Conservation (phyloP, 2,329 filamentous ascomycete genomes). For the Penicillium glabrum region DNA sequence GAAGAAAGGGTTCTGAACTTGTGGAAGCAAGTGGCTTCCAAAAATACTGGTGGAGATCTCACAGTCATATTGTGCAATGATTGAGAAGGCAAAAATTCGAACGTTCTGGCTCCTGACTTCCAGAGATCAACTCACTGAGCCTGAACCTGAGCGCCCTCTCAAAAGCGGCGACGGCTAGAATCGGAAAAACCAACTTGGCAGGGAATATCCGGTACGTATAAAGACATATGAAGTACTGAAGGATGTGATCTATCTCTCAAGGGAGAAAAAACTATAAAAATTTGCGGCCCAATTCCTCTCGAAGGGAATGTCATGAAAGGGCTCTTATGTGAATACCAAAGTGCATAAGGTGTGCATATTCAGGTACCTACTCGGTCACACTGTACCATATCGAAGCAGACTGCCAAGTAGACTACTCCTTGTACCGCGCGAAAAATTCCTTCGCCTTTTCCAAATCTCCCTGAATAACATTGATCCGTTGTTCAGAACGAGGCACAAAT, state of each 20-base stretch:
- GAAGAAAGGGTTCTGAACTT: constrained; percentile 2
- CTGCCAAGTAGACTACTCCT: neutral
- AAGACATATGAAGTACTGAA: no score
- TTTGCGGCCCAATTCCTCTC: no score
- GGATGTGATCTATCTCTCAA: neutral
- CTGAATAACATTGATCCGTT: neutral
- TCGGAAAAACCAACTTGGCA: no score
- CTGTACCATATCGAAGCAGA: neutral
- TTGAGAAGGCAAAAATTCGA: neutral
- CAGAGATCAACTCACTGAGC: no score
- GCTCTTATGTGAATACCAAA: no score
- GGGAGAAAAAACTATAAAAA: neutral
- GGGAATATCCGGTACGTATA: no score
- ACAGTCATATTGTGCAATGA: neutral
- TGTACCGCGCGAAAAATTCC: neutral
- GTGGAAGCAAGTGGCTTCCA: constrained; percentile 4
- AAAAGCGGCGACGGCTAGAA: no score
- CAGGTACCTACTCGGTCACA: no score
- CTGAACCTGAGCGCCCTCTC: no score
- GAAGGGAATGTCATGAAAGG: no score
- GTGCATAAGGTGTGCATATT: no score
- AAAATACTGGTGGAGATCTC: neutral
- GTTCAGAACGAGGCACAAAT: neutral
- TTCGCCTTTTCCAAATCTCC: neutral
- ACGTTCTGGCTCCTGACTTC: no score